Base-by-base conservation (phyloP, 1,139 yeast genomes). In the Kodamaea sp. region DNA sequence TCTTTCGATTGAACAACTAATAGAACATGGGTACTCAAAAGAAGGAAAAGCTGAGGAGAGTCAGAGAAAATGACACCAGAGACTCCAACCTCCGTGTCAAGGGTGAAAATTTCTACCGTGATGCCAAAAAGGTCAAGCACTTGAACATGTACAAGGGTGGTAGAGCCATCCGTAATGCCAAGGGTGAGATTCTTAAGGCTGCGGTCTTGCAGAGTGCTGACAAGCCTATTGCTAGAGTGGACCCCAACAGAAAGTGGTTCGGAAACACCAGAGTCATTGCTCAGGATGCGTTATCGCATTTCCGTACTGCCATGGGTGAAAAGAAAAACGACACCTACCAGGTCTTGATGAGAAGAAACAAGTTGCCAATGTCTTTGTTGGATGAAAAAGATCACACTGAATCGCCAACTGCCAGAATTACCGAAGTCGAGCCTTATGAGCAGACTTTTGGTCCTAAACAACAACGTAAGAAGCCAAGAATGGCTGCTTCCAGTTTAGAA, bases 211-310 rank as follows among this genome's bases (percentile, higher is more conserved):
- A 92, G 60, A 83, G 87, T 47, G 80, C 89, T 3, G 94, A 89
- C 46, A 74, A 87, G 22, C 97, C 97, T 13, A 79, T 73, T 44
- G 98, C 97, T 1, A 74, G 98, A 47, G 95, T 92, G 29, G 96
- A 88, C 56, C 98, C 98, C 4, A 90, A 92, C 60, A 78, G 96
- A 58, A 80, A 92, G 54, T 92, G 98, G 98, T 94, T 92, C 57
- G 97, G 97, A 34, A 92, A 89, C 63, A 89, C 98, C 18, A 78
- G 98, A 54, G 98, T 92, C 28, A 92, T 92, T 55, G 92, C 97
- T 2, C 98, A 92, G 59, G 97, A 94, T 68, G 96, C 98, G 1
- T 70, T 92, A 55, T 71, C 85, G 26, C 97, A 92, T 65, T 92
- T 92, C 66, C 76, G 98, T 60, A 94, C 88, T 51, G 97, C 97